Evolutionary conservation across 441 rosid species (phyloP).

Genomic region (Biscutella auriculata): DNA sequence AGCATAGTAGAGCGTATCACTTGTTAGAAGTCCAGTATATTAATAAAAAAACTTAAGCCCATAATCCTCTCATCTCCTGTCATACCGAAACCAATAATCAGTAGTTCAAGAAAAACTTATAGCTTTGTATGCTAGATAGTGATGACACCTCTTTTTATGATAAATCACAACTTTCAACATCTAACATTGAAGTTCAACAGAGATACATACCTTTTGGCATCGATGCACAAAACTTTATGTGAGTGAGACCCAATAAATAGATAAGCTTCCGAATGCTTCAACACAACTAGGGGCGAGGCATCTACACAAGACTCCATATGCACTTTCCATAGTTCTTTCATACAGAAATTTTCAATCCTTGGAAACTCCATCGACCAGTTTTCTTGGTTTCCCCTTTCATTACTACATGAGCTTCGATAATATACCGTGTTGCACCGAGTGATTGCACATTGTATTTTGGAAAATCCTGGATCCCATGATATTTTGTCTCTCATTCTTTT

Average conservation of each 20-base stretch:
- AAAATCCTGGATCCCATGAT: slow-evolving; percentile 33
- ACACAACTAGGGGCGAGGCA: slow-evolving; percentile 75
- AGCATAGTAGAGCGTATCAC: slow-evolving; percentile 5
- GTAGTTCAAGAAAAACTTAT: background rate
- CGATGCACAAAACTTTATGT: slow-evolving; percentile 46
- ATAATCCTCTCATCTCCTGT: background rate
- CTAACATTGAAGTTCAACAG: background rate
- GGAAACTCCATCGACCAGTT: slow-evolving; percentile 34
- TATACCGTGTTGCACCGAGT: slow-evolving; percentile 68
- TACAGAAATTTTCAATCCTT: slow-evolving; percentile 28
- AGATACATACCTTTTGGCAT: slow-evolving; percentile 54
- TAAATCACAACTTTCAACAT: background rate
- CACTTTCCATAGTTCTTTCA: slow-evolving; percentile 73
- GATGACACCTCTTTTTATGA: background rate
- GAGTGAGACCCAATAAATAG: slow-evolving; percentile 89
- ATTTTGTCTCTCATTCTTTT: slow-evolving; percentile 14
- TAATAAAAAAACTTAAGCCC: background rate
- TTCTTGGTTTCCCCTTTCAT: slow-evolving; percentile 18
- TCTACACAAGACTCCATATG: slow-evolving; percentile 87
- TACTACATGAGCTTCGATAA: slow-evolving; percentile 21
- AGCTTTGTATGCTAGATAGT: background rate
- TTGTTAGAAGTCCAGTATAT: slow-evolving; percentile 11
- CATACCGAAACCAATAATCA: background rate
- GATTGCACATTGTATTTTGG: slow-evolving; percentile 39
- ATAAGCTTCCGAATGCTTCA: slow-evolving; percentile 44